Evolutionary conservation across 768 basidiomycete species (phyloP), one percentile per base, ranked within the genome.

Genomic region (Mycena metata): DNA sequence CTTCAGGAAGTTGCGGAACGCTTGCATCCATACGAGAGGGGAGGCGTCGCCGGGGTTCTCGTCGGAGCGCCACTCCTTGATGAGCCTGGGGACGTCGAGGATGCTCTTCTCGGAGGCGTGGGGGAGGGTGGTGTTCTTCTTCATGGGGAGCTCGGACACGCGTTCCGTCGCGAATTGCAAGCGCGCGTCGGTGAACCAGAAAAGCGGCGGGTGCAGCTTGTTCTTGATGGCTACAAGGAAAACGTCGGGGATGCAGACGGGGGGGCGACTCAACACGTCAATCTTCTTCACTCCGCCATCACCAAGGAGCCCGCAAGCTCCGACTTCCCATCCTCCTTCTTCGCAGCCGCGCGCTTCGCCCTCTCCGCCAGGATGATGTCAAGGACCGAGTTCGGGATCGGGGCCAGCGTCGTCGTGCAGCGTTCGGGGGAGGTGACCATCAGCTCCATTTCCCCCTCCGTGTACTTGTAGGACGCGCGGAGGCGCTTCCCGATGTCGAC

Each of bases 131-230:
- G 10, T 9, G 7, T 39, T 41, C 17, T 51, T 50, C 50, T 51
- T 61, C 15, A 19, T 51, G 7, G 60, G 60, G 0, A 61, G 26
- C 2, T 61, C 47, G 17, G 13, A 6, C 0, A 39, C 24, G 47
- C 42, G 24, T 11, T 61, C 60, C 9, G 16, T 23, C 5, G 49
- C 49, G 35, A 36, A 61, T 2, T 39, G 47, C 1, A 42, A 39
- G 13, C 49, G 60, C 9, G 16, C n/a, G 36, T 61, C 60, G 3
- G 60, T 61, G 49, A 61, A 61, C 60, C 60, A 61, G 15, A 61
- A 51, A 21, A 61, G 21, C n/a, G 60, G 36, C 11, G 49, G 49
- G 49, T 49, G 46, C 9, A 41, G 49, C 12, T 39, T 21, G 46
- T 36, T 15, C 10, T 23, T 41, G 0, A 60, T 39, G 2, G 56